A percentile compares a stretch with the other conserved stretches of the same genome.
These are phyloP conservation scores for Phlegmacium glaucopus DNA, from an alignment of 768 basidiomycete species.

Conservation along the genomic window DNA sequence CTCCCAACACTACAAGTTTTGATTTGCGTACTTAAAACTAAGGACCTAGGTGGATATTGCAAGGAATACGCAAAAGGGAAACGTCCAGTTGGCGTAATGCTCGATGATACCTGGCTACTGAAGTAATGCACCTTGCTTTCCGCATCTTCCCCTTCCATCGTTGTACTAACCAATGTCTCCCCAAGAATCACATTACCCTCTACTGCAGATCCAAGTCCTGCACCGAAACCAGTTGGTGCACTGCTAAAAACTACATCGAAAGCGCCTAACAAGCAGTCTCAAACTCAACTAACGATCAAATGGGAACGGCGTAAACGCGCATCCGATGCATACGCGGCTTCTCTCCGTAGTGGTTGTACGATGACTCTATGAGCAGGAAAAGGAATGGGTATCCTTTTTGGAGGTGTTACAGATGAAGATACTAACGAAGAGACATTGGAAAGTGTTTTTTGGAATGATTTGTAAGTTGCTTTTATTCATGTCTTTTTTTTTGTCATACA, in stretches of 20 bases:
- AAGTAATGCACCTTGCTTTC: slow-evolving; percentile 41
- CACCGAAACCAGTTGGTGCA: slow-evolving; percentile 9
- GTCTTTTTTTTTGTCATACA: background rate
- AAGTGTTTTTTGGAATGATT: slow-evolving; percentile 83
- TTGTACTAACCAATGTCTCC: background rate
- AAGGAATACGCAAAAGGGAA: slow-evolving; percentile 89
- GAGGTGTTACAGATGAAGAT: slow-evolving; percentile 87
- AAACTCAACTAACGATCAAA: slow-evolving; percentile 47
- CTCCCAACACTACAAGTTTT: too few relatives aligned
- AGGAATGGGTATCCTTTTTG: slow-evolving; percentile 75
- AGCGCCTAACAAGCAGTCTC: slow-evolving; percentile 25
- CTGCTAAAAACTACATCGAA: slow-evolving; percentile 3
- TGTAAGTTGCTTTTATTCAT: slow-evolving; percentile 48
- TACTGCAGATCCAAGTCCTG: slow-evolving; percentile 12
- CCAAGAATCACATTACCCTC: slow-evolving; percentile 21
- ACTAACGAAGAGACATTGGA: slow-evolving; percentile 79
- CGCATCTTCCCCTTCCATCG: background rate
- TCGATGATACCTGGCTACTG: slow-evolving; percentile 90
- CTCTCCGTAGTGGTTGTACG: slow-evolving; percentile 75
- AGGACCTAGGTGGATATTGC: slow-evolving; percentile 77
- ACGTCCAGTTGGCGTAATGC: slow-evolving; percentile 78
- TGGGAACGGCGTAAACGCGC: slow-evolving; percentile 84
- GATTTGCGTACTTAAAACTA: background rate
- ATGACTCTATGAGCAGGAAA: slow-evolving; percentile 79
- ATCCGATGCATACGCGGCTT: slow-evolving; percentile 68